Base-by-base conservation (phyloP, 139 green algal species). In the Desmodesmus armatus region DNA sequence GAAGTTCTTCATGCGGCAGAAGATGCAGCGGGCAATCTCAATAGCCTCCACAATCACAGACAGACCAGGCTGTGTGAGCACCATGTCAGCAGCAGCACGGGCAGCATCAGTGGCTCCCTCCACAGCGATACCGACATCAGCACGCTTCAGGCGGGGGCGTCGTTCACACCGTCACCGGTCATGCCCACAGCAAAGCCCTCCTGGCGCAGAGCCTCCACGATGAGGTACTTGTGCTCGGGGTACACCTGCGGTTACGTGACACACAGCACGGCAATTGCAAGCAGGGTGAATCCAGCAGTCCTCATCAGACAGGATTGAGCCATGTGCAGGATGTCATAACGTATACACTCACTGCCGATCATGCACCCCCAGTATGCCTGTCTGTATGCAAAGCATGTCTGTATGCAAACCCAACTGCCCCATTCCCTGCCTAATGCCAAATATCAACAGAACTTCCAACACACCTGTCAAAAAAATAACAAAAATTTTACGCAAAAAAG, bases 131-230 rank as follows among this genome's bases (percentile, higher is more conserved):
- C 95, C 95, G 15, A 98, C 90, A 83, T 98, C 94, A 19, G 95
- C 95, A 35, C 88, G 89, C 88, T 87, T 97, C 3, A 98, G 88
- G 95, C 95, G 11, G 95, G 95, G 0, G 95, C 96, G 83, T 98
- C 96, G 87, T 98, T 98, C 40, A 98, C 96, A 49, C 96, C 96
- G 82, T 98, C 96, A 41, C 96, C 96, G 5, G 96, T 98, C 95
- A 98, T 97, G 78, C 92, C 94, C 40, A 89, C 83, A n/a, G 90
- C 92, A 86, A 95, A 95, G 81, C 94, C 94, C 39, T 77, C 55
- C 85, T 95, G 88, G 67, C 88, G 88, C 73, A 97, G 92, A n/a
- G 91, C 89, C 87, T 95, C 90, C 29, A 97, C 94, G 33, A 97
- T 96, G 69, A 93, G 88, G 90, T 92, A 96, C 92, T 87, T 86